Conservation (phyloP, 2,329 filamentous ascomycete genomes). For the Delphinella strobiligena region DNA sequence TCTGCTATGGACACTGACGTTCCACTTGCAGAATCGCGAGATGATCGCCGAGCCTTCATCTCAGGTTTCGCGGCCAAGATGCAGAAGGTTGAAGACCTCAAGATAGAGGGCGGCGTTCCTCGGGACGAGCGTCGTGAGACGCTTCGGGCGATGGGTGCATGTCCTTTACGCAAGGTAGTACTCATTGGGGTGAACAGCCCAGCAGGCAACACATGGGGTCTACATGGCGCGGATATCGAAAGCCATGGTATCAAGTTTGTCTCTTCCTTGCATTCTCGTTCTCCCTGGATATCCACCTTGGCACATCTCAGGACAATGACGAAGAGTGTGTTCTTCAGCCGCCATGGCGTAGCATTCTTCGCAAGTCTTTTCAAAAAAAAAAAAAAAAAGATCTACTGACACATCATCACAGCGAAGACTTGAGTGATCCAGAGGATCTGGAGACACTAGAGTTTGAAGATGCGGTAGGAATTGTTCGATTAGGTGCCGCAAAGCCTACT, state of each 20-base stretch:
- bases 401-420: too few relatives aligned
- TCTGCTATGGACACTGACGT: too few relatives aligned
- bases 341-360: too few relatives aligned
- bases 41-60: constrained; percentile 25
- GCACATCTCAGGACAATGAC: too few relatives aligned
- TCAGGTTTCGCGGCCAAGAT: constrained; percentile 29
- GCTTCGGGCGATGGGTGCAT: constrained; percentile 29
- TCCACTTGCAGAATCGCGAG: neutral
- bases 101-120: constrained; percentile 35
- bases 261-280: too few relatives aligned
- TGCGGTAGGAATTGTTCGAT: constrained; percentile 14
- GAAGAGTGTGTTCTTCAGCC: too few relatives aligned
- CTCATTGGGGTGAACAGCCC: constrained; percentile 33
- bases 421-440: constrained; percentile 11
- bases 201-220: constrained; percentile 34
- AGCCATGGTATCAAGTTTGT: constrained; percentile 17
- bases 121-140: constrained; percentile 35
- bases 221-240: constrained; percentile 21
- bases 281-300: too few relatives aligned
- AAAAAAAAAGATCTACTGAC: too few relatives aligned
- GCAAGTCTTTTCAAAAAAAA: too few relatives aligned
- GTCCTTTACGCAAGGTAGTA: constrained; percentile 31
- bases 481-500: constrained; percentile 13
- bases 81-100: constrained; percentile 30
- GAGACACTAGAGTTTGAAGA: constrained; percentile 21